Evolutionary conservation across 306 rosid genomes (phyloP).

Genomic region (Pterocarpus santalinus): DNA sequence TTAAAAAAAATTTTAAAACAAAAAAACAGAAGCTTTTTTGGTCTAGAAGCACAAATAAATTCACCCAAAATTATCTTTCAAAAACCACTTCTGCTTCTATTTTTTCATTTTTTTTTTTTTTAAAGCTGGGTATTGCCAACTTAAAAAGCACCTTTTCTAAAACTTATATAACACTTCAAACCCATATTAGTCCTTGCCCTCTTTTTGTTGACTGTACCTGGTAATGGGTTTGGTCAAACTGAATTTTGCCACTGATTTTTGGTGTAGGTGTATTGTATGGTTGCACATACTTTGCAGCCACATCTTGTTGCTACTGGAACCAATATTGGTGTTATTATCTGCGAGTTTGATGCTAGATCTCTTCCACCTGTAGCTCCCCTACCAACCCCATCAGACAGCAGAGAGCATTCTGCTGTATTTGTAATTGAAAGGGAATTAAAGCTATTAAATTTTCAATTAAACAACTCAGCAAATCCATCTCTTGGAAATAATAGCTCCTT

Average conservation of each 20-base stretch:
- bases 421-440: constrained; percentile 91
- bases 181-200: constrained; percentile 16
- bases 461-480: constrained; percentile 93
- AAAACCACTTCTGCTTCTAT: no score
- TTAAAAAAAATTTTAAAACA: no score
- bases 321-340: constrained; percentile 91
- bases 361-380: constrained; percentile 96
- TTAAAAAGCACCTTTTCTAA: no score
- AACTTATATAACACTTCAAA: neutral
- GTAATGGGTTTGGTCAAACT: constrained; percentile 39
- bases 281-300: constrained; percentile 91
- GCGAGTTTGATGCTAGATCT: constrained; percentile 96
- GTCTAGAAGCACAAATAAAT: no score
- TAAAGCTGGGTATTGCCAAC: no score
- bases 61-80: no score
- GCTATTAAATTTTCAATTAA: constrained; percentile 87
- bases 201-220: constrained; percentile 41
- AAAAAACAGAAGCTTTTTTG: no score
- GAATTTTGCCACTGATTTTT: constrained; percentile 41
- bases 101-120: no score
- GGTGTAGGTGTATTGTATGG: constrained; percentile 95
- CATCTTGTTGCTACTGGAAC: constrained; percentile 99
- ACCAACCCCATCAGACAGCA: constrained; percentile 84
- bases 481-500: constrained; percentile 90
- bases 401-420: constrained; percentile 95